These are phyloP conservation scores for Acrocalymma vagum DNA, from an alignment of 2,329 filamentous ascomycete genomes.

Conservation along the genomic window DNA sequence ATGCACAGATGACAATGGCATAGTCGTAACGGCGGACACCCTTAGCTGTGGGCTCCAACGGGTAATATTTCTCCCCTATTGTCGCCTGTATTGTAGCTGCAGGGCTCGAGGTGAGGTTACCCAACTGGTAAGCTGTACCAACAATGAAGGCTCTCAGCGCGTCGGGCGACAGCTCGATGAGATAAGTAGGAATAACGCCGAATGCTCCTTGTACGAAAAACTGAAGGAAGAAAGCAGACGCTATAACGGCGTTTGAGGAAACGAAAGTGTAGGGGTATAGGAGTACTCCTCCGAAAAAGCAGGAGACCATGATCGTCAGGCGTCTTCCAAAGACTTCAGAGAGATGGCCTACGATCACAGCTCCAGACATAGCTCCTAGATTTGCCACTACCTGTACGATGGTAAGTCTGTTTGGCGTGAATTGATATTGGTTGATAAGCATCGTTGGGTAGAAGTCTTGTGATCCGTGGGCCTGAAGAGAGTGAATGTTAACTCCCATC, in stretches of 20 bases:
- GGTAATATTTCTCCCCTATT: slow-evolving; percentile 76
- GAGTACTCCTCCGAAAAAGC: slow-evolving; percentile 72
- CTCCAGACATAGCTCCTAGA: slow-evolving; percentile 53
- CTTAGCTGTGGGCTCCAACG: slow-evolving; percentile 61
- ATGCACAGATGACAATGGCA: slow-evolving; percentile 84
- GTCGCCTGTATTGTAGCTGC: slow-evolving; percentile 77
- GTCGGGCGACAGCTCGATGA: slow-evolving; percentile 76
- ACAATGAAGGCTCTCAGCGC: slow-evolving; percentile 76
- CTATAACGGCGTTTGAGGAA: slow-evolving; percentile 68
- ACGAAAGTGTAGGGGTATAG: slow-evolving; percentile 83
- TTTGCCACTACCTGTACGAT: slow-evolving; percentile 40
- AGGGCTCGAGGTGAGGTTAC: slow-evolving; percentile 73
- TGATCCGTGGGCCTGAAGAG: slow-evolving; percentile 43
- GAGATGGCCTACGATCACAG: slow-evolving; percentile 51
- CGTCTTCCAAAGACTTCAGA: slow-evolving; percentile 51
- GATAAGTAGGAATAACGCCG: slow-evolving; percentile 63
- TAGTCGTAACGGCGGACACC: slow-evolving; percentile 58
- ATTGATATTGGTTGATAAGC: slow-evolving; percentile 46
- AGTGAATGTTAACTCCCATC: too few relatives aligned
- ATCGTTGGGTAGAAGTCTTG: slow-evolving; percentile 54
- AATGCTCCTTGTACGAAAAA: slow-evolving; percentile 48
- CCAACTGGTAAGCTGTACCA: slow-evolving; percentile 76
- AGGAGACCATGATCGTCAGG: slow-evolving; percentile 53
- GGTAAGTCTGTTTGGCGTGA: slow-evolving; percentile 39
- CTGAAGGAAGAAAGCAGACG: slow-evolving; percentile 78